phyloP scores from a whole-genome alignment of 139 green algal species.

The Zygnema circumcarinatum region DNA sequence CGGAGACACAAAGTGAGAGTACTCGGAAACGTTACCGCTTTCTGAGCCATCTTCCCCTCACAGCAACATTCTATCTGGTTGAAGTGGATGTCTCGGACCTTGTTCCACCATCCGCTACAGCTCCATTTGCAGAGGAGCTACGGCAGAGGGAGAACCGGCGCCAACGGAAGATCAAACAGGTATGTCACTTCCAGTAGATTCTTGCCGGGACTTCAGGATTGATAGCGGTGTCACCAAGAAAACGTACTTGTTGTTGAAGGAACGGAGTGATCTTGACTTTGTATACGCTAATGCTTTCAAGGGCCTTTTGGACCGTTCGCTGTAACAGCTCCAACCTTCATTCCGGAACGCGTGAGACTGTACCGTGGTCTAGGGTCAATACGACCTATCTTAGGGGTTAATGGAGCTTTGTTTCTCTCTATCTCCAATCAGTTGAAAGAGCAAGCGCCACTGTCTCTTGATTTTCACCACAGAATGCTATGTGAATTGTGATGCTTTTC shows the following conservation, averaged over 20 bases:
- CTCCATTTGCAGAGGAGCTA: conserved; percentile 51
- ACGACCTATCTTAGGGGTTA: too few species aligned
- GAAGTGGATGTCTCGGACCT: conserved; percentile 47
- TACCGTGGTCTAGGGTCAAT: too few species aligned
- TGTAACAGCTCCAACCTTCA: too few species aligned
- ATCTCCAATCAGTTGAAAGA: too few species aligned
- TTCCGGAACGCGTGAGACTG: too few species aligned
- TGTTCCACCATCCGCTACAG: conserved; percentile 16
- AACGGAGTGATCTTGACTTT: background rate
- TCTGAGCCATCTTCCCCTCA: conserved; percentile 46
- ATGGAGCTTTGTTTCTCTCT: too few species aligned
- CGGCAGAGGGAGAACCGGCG: conserved; percentile 19
- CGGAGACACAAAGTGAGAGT: conserved; percentile 26
- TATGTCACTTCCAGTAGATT: background rate
- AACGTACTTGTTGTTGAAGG: background rate
- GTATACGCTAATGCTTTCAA: background rate
- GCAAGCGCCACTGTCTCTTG: too few species aligned
- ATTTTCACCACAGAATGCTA: too few species aligned
- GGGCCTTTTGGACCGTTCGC: too few species aligned
- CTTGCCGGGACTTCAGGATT: conserved; percentile 4
- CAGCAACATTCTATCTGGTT: conserved; percentile 39
- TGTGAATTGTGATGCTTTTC: too few species aligned
- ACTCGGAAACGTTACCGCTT: conserved; percentile 43
- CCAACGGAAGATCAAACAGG: conserved; percentile 40
- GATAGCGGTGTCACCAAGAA: background rate